These are phyloP conservation scores for Aspergillus sp. DNA, from an alignment of 2,329 filamentous ascomycete species.

Conservation along the genomic window DNA sequence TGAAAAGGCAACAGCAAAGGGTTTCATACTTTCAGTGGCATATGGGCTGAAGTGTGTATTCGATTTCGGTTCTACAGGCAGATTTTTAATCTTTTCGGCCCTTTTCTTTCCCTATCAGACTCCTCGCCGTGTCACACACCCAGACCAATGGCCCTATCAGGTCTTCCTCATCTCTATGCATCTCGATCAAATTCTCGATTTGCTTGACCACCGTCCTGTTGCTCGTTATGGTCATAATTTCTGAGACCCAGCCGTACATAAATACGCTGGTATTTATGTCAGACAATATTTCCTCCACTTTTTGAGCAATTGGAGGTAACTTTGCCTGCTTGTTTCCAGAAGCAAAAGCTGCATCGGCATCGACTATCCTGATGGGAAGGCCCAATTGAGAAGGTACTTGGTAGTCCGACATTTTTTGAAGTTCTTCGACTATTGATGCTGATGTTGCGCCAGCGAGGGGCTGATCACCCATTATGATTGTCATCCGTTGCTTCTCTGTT, in stretches of 20 bases:
- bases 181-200: conserved; percentile 61
- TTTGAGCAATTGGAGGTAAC: conserved; percentile 47
- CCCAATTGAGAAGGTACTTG: conserved; percentile 53
- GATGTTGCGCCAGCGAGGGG: conserved; percentile 31
- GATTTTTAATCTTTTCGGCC: conserved; percentile 33
- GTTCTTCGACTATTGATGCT: conserved; percentile 34
- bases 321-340: conserved; percentile 32
- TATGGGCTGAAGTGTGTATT: neutral
- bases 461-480: conserved; percentile 57
- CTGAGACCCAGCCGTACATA: conserved; percentile 66
- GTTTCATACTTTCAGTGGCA: neutral
- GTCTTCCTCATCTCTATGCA: conserved; percentile 49
- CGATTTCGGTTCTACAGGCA: neutral
- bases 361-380: conserved; percentile 62
- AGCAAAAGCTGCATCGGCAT: conserved; percentile 46
- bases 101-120: conserved; percentile 67
- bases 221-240: conserved; percentile 67
- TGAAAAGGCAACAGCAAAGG: neutral
- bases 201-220: conserved; percentile 68
- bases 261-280: conserved; percentile 69
- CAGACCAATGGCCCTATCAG: conserved; percentile 63
- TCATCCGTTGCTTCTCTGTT: conserved; percentile 60
- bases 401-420: conserved; percentile 54
- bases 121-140: conserved; percentile 64
- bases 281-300: conserved; percentile 52